phyloP scores from a whole-genome alignment of 768 basidiomycete genomes.

The Tricholomella constricta region DNA sequence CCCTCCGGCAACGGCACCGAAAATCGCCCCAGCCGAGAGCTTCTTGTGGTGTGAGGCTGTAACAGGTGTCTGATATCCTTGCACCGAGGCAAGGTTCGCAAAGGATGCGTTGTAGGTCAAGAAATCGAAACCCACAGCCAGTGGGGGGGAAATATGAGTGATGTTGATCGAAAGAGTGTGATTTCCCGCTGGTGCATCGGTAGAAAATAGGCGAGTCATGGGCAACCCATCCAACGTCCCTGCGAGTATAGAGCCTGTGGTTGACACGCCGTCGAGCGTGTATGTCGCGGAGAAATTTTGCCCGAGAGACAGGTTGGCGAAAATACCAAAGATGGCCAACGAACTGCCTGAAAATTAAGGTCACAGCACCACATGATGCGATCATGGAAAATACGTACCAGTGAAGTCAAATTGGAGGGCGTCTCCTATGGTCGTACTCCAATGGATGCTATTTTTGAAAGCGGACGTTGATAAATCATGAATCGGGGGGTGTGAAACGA shows the following conservation, averaged over 20 bases:
- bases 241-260: constrained; percentile 25
- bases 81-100: constrained; percentile 22
- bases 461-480: constrained; percentile 30
- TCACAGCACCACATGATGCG: constrained; percentile 4
- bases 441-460: constrained; percentile 36
- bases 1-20: constrained; percentile 21
- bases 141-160: constrained; percentile 32
- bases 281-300: constrained; percentile 40
- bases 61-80: constrained; percentile 10
- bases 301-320: constrained; percentile 26
- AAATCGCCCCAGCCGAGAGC: constrained; percentile 8
- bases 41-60: not conserved
- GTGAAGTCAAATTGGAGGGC: constrained; percentile 35
- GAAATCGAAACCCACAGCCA: constrained; percentile 41
- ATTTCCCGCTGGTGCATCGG: constrained; percentile 33
- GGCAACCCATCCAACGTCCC: constrained; percentile 31
- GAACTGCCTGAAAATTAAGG: constrained; percentile 32
- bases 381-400: constrained; percentile 25
- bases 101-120: constrained; percentile 40
- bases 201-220: constrained; percentile 37
- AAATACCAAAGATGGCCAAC: constrained; percentile 37
- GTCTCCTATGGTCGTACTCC: constrained; percentile 38
- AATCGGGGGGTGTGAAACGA: constrained; percentile 14
- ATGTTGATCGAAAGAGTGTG: constrained; percentile 41
- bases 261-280: constrained; percentile 35